Evolutionary conservation across 108 stramenopile genomes (phyloP).

Genomic region (Epithemia pelagica): DNA sequence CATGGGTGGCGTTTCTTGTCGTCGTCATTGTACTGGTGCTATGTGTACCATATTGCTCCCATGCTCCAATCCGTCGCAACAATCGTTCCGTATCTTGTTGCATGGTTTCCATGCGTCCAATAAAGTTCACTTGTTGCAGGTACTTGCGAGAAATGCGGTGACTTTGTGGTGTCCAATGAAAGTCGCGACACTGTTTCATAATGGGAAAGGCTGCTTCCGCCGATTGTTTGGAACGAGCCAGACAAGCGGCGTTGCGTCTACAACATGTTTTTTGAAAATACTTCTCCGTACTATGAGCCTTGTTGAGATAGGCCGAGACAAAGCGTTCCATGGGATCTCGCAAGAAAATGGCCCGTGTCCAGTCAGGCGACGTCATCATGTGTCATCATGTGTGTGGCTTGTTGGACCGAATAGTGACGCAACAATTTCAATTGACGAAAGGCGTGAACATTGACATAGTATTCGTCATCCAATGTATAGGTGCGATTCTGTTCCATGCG

Average conservation of each 20-base stretch:
- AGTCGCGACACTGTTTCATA: constrained; percentile 15
- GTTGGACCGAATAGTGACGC: constrained; percentile 30
- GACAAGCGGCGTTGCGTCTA: constrained; percentile 3
- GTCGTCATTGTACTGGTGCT: too few relatives aligned
- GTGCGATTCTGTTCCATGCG: constrained; percentile 35
- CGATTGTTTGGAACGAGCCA: not conserved
- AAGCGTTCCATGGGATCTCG: constrained; percentile 59
- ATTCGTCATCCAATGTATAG: too few relatives aligned
- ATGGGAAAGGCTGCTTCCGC: constrained; percentile 14
- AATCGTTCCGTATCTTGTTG: constrained; percentile 30
- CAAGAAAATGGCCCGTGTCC: constrained; percentile 66
- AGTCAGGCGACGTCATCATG: constrained; percentile 42
- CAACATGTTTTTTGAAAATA: constrained; percentile 27
- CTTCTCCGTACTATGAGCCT: constrained; percentile 26
- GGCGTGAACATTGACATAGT: too few relatives aligned
- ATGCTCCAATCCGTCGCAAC: constrained; percentile 30
- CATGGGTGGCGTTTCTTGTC: too few relatives aligned
- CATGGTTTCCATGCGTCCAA: constrained; percentile 26
- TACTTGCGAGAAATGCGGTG: constrained; percentile 34
- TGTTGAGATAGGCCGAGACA: constrained; percentile 52
- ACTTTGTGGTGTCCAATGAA: constrained; percentile 32
- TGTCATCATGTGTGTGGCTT: constrained; percentile 43
- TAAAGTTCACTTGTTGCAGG: constrained; percentile 32
- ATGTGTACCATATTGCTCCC: too few relatives aligned
- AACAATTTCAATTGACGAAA: too few relatives aligned